These are phyloP conservation scores for Leishmania gerbilli DNA, from an alignment of 208 protist species.

Conservation along the genomic window DNA sequence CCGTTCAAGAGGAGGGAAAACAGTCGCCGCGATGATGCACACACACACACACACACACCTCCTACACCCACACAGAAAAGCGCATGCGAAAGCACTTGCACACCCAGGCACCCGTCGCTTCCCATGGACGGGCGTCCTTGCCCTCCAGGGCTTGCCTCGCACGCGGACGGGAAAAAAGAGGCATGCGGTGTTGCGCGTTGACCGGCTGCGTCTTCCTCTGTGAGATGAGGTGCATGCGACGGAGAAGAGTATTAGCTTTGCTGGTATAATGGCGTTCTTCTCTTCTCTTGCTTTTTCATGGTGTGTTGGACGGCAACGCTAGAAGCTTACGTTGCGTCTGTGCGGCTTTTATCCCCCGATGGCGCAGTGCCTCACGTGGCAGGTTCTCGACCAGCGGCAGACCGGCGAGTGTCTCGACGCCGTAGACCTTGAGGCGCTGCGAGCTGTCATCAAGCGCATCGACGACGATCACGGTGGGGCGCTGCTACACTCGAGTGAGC, in stretches of 20 bases:
- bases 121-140: too few species aligned
- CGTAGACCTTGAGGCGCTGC: conserved; percentile 47
- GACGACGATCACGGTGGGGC: conserved; percentile 35
- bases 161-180: neutral
- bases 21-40: too few species aligned
- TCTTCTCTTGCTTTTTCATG: neutral
- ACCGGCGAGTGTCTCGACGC: conserved; percentile 63
- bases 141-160: neutral
- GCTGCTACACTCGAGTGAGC: conserved; percentile 32
- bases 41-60: too few species aligned
- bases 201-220: neutral
- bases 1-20: too few species aligned
- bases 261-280: neutral
- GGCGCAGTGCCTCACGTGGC: conserved; percentile 68
- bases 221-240: neutral
- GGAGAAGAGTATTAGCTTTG: neutral
- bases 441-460: conserved; percentile 39
- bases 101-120: too few species aligned
- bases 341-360: conserved; percentile 7
- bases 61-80: too few species aligned
- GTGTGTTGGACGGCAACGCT: neutral
- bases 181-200: neutral
- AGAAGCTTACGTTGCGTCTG: neutral
- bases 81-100: too few species aligned
- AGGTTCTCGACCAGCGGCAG: conserved; percentile 45